Percentiles rank a stretch among this genome's conserved stretches.
Conservation (phyloP, 2,329 filamentous ascomycete genomes). For the Erysiphe pulchra region DNA sequence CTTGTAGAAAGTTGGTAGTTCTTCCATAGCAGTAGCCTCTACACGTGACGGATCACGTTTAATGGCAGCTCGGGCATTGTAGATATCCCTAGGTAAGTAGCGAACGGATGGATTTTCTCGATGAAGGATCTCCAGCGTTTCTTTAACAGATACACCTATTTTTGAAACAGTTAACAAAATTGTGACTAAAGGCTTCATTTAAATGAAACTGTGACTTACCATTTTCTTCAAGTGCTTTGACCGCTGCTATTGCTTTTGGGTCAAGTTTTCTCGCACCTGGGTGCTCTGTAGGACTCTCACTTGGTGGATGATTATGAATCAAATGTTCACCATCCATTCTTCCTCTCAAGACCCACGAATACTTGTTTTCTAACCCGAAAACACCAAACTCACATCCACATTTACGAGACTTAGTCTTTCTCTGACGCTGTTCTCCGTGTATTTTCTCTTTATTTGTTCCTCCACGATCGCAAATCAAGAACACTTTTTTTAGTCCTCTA, state of each 20-base stretch:
- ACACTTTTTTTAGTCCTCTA: slow-evolving; percentile 38
- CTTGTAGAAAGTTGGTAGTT: slow-evolving; percentile 37
- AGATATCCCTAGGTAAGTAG: slow-evolving; percentile 37
- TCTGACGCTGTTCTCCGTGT: slow-evolving; percentile 16
- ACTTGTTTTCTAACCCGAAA: slow-evolving; percentile 40
- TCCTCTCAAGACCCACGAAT: slow-evolving; percentile 40
- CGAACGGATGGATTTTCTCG: slow-evolving; percentile 36
- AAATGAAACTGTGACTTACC: slow-evolving; percentile 19
- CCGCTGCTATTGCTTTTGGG: slow-evolving; percentile 40
- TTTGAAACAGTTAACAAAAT: slow-evolving; percentile 12
- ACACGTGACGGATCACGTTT: slow-evolving; percentile 38
- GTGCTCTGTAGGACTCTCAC: slow-evolving; percentile 39
- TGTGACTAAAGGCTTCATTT: not conserved
- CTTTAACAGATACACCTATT: slow-evolving; percentile 34
- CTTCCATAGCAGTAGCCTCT: slow-evolving; percentile 28
- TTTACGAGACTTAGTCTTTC: slow-evolving; percentile 42
- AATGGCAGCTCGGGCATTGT: slow-evolving; percentile 40
- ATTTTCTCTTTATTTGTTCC: slow-evolving; percentile 30
- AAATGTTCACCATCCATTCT: slow-evolving; percentile 31
- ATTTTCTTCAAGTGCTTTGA: slow-evolving; percentile 38
- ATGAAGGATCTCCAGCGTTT: slow-evolving; percentile 40
- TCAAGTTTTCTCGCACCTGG: slow-evolving; percentile 39
- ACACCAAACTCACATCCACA: slow-evolving; percentile 46
- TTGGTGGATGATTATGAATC: slow-evolving; percentile 37
- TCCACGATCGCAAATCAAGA: slow-evolving; percentile 40